Conservation (phyloP, 768 basidiomycete genomes). For the Suillus subluteus region DNA sequence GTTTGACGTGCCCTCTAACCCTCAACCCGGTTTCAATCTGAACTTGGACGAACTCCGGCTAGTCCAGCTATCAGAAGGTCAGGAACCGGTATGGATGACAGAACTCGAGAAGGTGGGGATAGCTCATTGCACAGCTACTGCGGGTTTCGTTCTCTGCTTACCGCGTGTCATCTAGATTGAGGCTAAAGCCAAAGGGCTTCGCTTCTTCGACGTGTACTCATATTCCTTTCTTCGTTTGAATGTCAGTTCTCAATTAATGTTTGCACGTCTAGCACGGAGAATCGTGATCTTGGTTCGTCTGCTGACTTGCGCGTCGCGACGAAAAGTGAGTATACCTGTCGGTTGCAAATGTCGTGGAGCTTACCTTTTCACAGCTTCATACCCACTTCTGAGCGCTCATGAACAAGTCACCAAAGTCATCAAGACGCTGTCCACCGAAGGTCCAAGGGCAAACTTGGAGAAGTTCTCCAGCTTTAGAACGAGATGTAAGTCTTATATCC, state of each 20-base stretch:
- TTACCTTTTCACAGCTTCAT: constrained; percentile 44
- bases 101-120: constrained; percentile 82
- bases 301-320: constrained; percentile 39
- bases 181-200: constrained; percentile 74
- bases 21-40: constrained; percentile 57
- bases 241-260: constrained; percentile 15
- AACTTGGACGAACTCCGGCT: constrained; percentile 75
- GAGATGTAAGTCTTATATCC: constrained; percentile 3
- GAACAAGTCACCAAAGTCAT: constrained; percentile 62
- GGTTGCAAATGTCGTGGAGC: not conserved
- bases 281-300: constrained; percentile 57
- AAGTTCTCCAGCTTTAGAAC: constrained; percentile 24
- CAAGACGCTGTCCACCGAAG: constrained; percentile 66
- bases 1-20: constrained; percentile 25
- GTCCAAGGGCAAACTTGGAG: constrained; percentile 47
- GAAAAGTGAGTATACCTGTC: constrained; percentile 40
- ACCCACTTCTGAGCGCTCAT: constrained; percentile 63
- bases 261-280: constrained; percentile 63
- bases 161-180: constrained; percentile 54
- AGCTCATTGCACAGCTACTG: not conserved
- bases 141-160: not conserved
- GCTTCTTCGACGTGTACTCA: constrained; percentile 86
- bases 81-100: constrained; percentile 77
- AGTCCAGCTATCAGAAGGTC: constrained; percentile 67
- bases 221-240: constrained; percentile 14